Evolutionary conservation across 352 stramenopile species (phyloP).

Genomic region (Elongisporangium prolatum): DNA sequence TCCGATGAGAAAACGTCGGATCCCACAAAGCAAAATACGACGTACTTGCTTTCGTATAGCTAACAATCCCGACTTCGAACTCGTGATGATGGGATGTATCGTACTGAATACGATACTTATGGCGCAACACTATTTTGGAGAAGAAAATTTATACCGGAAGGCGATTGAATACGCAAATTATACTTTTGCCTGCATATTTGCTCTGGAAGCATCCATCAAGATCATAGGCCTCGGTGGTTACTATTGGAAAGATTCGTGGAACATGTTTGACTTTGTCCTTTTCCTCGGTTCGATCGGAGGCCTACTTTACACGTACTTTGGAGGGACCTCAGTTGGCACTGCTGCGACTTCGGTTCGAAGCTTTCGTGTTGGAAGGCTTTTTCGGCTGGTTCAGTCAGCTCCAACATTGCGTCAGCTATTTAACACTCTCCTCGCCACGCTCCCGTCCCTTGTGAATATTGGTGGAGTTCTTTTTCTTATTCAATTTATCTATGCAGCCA

Average conservation of each 20-base stretch:
- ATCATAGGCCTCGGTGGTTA: conserved; percentile 65
- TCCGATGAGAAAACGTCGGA: conserved; percentile 31
- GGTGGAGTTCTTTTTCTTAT: conserved; percentile 83
- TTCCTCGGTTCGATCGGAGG: conserved; percentile 44
- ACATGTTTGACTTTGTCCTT: conserved; percentile 80
- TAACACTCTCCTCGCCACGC: conserved; percentile 82
- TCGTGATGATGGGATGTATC: conserved; percentile 78
- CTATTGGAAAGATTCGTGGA: conserved; percentile 83
- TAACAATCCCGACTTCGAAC: conserved; percentile 59
- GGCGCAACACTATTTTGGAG: conserved; percentile 80
- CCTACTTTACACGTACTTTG: conserved; percentile 43
- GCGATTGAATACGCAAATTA: conserved; percentile 74
- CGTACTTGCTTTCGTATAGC: conserved; percentile 36
- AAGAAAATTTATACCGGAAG: conserved; percentile 55
- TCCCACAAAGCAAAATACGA: conserved; percentile 33
- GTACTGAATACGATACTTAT: conserved; percentile 86
- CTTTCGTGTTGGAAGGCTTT: conserved; percentile 76
- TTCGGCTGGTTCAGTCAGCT: conserved; percentile 69
- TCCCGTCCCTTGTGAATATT: conserved; percentile 88
- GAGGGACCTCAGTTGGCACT: conserved; percentile 34
- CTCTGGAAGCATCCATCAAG: conserved; percentile 79
- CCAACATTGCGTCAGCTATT: conserved; percentile 81
- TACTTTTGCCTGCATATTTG: conserved; percentile 82
- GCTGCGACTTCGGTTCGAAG: conserved; percentile 68
- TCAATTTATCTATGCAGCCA: conserved; percentile 90